A percentile compares a stretch with the other conserved stretches of the same genome.
These are phyloP conservation scores for Phytophthora foliorum DNA, from an alignment of 352 stramenopile genomes.

Conservation along the genomic window DNA sequence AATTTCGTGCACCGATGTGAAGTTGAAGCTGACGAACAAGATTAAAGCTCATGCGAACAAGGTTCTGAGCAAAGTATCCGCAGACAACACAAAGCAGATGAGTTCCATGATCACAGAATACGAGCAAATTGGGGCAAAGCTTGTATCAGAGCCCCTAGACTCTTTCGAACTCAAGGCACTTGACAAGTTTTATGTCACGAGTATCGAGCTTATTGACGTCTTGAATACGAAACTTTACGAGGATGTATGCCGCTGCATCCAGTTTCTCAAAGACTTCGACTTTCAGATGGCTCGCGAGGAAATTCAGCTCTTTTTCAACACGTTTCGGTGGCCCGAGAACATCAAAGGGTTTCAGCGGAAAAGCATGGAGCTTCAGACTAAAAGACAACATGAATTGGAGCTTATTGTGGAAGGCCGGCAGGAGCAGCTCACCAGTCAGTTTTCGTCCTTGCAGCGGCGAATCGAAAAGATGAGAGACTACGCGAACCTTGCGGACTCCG, in stretches of 20 bases:
- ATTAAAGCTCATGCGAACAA: constrained; percentile 71
- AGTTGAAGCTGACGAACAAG: constrained; percentile 82
- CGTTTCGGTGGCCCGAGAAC: constrained; percentile 92
- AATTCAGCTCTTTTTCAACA: constrained; percentile 92
- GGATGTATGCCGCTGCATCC: constrained; percentile 79
- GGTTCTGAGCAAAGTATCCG: constrained; percentile 86
- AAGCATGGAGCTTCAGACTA: constrained; percentile 92
- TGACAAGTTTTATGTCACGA: constrained; percentile 86
- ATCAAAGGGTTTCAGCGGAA: constrained; percentile 93
- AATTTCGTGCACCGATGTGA: constrained; percentile 90
- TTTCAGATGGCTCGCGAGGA: constrained; percentile 91
- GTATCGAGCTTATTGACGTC: constrained; percentile 73
- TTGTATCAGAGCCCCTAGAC: constrained; percentile 91
- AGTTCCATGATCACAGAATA: constrained; percentile 86
- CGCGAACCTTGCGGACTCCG: constrained; percentile 81
- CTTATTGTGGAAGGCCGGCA: constrained; percentile 91
- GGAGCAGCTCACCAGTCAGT: constrained; percentile 87
- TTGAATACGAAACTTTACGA: constrained; percentile 84
- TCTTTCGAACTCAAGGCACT: constrained; percentile 92
- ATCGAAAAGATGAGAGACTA: constrained; percentile 94
- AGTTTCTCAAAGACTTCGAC: constrained; percentile 92
- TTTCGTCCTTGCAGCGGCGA: constrained; percentile 80
- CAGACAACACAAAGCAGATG: constrained; percentile 92
- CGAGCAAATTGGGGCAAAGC: constrained; percentile 87
- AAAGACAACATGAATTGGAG: constrained; percentile 91